Percentiles rank a stretch among this genome's conserved stretches.
Evolutionary conservation across 169 alveolate species (phyloP).

Genomic region (Cryptosporidium sp.): DNA sequence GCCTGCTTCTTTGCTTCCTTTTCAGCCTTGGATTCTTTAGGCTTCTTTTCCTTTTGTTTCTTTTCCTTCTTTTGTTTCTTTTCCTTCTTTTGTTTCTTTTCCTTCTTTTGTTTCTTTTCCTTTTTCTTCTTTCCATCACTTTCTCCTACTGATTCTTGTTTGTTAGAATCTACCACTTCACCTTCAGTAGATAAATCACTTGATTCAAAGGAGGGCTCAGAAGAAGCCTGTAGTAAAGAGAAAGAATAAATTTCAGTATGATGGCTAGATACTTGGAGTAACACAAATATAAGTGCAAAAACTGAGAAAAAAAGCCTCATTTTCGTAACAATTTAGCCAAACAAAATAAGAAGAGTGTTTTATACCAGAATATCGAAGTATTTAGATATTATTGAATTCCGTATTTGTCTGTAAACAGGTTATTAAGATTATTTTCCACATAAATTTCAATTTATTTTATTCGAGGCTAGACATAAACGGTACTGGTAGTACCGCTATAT

Average conservation of each 20-base stretch:
- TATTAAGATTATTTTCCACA: neutral
- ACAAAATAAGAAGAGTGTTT: neutral
- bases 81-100: slow-evolving; percentile 2
- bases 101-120: slow-evolving; percentile 3
- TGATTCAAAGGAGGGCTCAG: neutral
- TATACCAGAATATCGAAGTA: too few relatives aligned
- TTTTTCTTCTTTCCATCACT: neutral
- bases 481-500: slow-evolving; percentile 8
- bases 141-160: neutral
- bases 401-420: neutral
- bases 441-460: neutral
- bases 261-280: neutral
- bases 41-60: neutral
- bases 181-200: neutral
- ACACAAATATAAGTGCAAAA: neutral
- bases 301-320: slow-evolving; percentile 5
- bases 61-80: neutral
- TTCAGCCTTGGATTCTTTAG: neutral
- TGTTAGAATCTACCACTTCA: neutral
- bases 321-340: neutral
- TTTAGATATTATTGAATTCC: neutral
- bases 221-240: neutral
- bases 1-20: too few relatives aligned
- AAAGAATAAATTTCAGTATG: neutral
- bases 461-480: slow-evolving; percentile 50